Conservation (phyloP, 768 basidiomycete genomes). For the Mycena maculata region DNA sequence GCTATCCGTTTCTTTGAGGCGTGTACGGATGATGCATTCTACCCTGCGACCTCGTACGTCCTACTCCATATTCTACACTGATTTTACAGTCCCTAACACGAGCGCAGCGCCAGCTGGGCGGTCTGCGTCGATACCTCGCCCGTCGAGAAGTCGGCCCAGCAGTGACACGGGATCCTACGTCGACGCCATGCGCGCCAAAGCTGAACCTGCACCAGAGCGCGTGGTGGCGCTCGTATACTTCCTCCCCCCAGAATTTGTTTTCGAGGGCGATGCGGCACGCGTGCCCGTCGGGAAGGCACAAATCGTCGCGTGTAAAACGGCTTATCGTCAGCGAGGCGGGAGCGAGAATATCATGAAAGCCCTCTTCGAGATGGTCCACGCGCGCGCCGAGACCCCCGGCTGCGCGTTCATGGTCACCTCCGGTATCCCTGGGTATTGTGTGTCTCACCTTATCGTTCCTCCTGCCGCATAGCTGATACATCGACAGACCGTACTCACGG, state of each 20-base stretch:
- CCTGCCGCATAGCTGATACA: not conserved
- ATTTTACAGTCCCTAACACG: not conserved
- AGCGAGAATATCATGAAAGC: conserved; percentile 8
- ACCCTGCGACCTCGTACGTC: conserved; percentile 10
- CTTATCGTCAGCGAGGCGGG: not conserved
- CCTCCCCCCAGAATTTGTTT: not conserved
- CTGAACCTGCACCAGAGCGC: not conserved
- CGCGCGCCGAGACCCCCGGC: not conserved
- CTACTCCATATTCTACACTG: not conserved
- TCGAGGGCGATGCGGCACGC: conserved; percentile 1
- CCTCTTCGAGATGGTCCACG: conserved; percentile 13
- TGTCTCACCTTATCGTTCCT: not conserved
- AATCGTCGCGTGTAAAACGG: conserved; percentile 4
- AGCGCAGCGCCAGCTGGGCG: not conserved
- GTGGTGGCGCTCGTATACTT: conserved; percentile 13
- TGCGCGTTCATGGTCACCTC: conserved; percentile 11
- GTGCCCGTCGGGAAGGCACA: not conserved
- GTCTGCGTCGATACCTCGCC: conserved; percentile 12
- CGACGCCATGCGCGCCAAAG: conserved; percentile 4
- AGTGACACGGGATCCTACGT: not conserved
- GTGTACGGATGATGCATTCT: conserved; percentile 7
- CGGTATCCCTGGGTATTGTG: conserved; percentile 7
- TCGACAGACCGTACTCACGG: conserved; percentile 9
- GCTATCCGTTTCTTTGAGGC: conserved; percentile 5
- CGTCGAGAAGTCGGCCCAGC: not conserved